Evolutionary conservation across 768 basidiomycete genomes (phyloP).

Genomic region (Peribolospora baueri): DNA sequence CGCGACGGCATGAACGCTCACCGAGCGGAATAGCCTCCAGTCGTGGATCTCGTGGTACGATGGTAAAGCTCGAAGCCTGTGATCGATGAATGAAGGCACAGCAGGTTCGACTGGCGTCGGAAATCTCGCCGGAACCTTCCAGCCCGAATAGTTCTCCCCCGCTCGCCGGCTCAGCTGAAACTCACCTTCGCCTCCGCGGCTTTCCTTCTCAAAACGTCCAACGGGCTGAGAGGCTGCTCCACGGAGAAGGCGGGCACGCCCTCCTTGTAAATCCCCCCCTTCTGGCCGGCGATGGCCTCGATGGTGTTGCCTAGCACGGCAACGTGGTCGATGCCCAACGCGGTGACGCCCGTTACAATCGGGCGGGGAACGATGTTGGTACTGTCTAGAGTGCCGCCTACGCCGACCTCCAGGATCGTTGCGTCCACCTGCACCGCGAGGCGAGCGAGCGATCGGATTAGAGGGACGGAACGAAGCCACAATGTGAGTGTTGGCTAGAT

Average conservation of each 20-base stretch:
- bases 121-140: too few species aligned
- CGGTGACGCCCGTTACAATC: conserved; percentile 66
- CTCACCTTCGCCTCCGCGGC: conserved; percentile 43
- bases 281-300: conserved; percentile 74
- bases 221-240: conserved; percentile 41
- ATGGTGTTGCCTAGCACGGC: conserved; percentile 67
- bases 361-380: conserved; percentile 87
- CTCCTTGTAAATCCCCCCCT: conserved; percentile 89
- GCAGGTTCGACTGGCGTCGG: neutral
- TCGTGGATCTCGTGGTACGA: conserved; percentile 32
- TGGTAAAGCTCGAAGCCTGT: conserved; percentile 43
- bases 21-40: conserved; percentile 40
- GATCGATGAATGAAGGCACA: neutral
- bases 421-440: conserved; percentile 38
- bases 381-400: conserved; percentile 80
- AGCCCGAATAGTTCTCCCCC: too few species aligned
- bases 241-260: conserved; percentile 64
- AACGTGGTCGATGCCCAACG: conserved; percentile 80
- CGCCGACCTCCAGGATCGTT: conserved; percentile 83
- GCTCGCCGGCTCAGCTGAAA: neutral
- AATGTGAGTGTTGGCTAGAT: neutral
- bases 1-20: conserved; percentile 10
- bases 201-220: conserved; percentile 40
- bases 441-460: neutral
- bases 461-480: neutral